Conservation (phyloP, 139 green algal species). For the Volvox africanus region DNA sequence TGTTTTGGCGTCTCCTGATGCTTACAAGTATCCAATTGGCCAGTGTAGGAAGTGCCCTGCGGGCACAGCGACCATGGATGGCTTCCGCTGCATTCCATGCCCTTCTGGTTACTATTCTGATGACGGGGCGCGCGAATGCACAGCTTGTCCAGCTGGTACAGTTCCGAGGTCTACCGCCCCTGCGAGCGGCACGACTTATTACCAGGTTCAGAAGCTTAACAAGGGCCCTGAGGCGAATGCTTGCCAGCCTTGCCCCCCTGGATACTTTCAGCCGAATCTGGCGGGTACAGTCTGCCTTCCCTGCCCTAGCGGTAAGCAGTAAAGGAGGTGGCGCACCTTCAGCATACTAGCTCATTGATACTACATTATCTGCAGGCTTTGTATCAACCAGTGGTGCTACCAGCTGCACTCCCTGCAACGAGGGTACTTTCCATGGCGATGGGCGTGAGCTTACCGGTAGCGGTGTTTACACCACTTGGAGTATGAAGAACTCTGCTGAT, state of each 20-base stretch:
- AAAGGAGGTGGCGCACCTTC: background rate
- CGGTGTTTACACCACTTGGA: background rate
- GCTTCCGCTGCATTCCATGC: slow-evolving; percentile 42
- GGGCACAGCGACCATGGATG: slow-evolving; percentile 35
- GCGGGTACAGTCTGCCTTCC: slow-evolving; percentile 35
- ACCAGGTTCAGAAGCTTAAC: background rate
- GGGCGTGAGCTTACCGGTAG: background rate
- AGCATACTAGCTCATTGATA: background rate
- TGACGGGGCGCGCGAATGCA: slow-evolving; percentile 40
- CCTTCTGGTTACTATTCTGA: slow-evolving; percentile 25
- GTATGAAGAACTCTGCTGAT: background rate
- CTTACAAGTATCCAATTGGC: slow-evolving; percentile 11
- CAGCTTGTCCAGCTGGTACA: slow-evolving; percentile 18
- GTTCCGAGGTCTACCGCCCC: background rate
- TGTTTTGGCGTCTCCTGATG: background rate
- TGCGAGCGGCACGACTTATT: background rate
- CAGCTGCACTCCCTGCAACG: slow-evolving; percentile 16
- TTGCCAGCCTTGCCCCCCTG: slow-evolving; percentile 21
- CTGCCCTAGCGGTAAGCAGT: slow-evolving; percentile 30
- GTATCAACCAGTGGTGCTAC: background rate
- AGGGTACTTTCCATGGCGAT: slow-evolving; percentile 35
- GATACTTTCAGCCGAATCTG: slow-evolving; percentile 42
- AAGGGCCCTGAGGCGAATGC: background rate
- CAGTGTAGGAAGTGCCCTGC: slow-evolving; percentile 39
- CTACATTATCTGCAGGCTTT: slow-evolving; percentile 10